Percentiles rank a stretch among this genome's conserved stretches.
These are phyloP conservation scores for Poa pratensis DNA, from an alignment of 176 grass and related monocot species.

Conservation along the genomic window DNA sequence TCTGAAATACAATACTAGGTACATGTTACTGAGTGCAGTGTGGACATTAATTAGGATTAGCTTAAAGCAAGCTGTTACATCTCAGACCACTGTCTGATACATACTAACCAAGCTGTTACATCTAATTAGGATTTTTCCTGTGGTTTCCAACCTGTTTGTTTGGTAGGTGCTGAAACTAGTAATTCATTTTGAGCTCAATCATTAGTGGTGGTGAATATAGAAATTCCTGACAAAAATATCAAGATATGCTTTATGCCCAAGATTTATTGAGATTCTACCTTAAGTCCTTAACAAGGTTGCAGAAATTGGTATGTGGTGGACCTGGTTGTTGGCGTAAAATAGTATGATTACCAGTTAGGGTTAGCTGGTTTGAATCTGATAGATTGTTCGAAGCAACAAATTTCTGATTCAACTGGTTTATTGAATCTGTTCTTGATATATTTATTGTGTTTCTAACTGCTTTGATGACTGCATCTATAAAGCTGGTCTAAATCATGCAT, in stretches of 20 bases:
- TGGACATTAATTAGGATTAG: background rate
- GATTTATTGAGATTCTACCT: background rate
- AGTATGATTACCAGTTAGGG: background rate
- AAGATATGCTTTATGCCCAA: background rate
- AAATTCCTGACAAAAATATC: background rate
- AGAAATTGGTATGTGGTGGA: constrained; percentile 12
- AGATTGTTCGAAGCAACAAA: background rate
- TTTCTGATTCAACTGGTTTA: background rate
- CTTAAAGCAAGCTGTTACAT: background rate
- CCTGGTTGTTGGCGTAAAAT: background rate
- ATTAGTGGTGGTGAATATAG: constrained; percentile 11
- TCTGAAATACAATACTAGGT: background rate
- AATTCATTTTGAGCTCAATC: background rate
- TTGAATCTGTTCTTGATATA: background rate
- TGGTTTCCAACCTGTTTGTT: constrained; percentile 7
- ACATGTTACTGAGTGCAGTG: constrained; percentile 13
- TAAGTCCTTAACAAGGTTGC: constrained; percentile 3
- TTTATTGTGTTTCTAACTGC: background rate
- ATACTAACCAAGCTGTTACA: background rate
- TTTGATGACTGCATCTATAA: background rate
- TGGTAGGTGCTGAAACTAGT: background rate
- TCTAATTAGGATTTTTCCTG: constrained; percentile 12
- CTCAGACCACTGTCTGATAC: background rate
- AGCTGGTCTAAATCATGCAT: no score
- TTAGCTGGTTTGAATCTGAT: background rate